phyloP scores from a whole-genome alignment of 176 grass and related monocot genomes.

The Carex pumila region DNA sequence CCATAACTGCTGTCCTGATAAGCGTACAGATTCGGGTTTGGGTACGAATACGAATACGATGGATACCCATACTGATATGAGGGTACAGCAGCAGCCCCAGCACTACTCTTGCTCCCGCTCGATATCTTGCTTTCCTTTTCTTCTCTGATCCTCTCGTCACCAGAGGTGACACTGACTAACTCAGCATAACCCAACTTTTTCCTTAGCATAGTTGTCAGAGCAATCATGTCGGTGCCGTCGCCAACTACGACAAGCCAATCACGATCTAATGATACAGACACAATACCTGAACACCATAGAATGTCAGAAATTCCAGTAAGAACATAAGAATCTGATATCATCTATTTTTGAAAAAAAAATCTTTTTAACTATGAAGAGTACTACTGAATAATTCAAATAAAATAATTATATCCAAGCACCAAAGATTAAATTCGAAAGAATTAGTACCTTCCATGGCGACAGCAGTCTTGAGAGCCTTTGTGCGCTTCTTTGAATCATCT shows the following conservation, averaged over 20 bases:
- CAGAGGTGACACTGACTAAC: conserved; percentile 43
- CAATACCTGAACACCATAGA: neutral
- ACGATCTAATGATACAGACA: conserved; percentile 44
- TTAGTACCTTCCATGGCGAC: conserved; percentile 48
- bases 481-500: conserved; percentile 48
- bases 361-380: neutral
- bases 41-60: neutral
- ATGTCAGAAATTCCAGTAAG: neutral
- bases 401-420: too few species aligned
- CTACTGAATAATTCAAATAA: neutral
- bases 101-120: neutral
- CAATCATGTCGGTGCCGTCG: conserved; percentile 41
- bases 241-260: conserved; percentile 46
- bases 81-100: neutral
- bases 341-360: neutral
- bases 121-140: conserved; percentile 20
- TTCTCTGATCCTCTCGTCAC: conserved; percentile 41
- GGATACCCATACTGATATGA: neutral
- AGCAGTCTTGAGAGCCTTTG: conserved; percentile 69
- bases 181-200: conserved; percentile 50
- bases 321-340: neutral
- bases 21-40: neutral
- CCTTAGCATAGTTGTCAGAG: conserved; percentile 43
- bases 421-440: neutral
- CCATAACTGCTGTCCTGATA: conserved; percentile 1